These are phyloP conservation scores for Pseudonitzschia multistriata DNA, from an alignment of 108 stramenopile genomes.

Conservation along the genomic window DNA sequence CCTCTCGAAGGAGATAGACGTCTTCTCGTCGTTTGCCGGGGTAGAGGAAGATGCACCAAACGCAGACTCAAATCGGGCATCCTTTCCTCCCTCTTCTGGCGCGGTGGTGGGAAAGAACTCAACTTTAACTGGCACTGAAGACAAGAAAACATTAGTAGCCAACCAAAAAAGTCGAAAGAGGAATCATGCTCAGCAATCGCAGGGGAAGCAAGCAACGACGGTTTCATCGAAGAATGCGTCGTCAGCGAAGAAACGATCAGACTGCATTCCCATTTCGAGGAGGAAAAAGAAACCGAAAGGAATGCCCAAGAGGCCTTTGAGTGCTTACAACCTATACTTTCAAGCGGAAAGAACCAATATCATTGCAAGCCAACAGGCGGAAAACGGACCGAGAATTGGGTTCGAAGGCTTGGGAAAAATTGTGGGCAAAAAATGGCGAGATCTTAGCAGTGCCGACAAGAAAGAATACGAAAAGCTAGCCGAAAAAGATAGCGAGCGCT, in stretches of 20 bases:
- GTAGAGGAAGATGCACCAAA: background rate
- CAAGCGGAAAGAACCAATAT: conserved; percentile 28
- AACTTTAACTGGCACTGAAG: background rate
- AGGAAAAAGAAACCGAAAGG: conserved; percentile 27
- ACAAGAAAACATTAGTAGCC: background rate
- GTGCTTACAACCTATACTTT: conserved; percentile 41
- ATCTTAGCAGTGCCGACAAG: conserved; percentile 34
- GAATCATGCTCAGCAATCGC: no score
- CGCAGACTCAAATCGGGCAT: background rate
- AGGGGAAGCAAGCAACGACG: background rate
- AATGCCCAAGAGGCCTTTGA: conserved; percentile 39
- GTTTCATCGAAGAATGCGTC: background rate
- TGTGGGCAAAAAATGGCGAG: conserved; percentile 45
- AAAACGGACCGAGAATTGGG: conserved; percentile 21
- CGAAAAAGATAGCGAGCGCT: conserved; percentile 49
- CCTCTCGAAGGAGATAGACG: background rate
- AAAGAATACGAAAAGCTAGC: conserved; percentile 43
- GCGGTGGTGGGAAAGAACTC: background rate
- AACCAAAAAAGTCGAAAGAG: background rate
- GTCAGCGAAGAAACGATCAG: background rate
- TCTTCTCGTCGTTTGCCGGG: background rate
- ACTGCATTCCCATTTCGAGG: conserved; percentile 3
- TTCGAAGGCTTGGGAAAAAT: conserved; percentile 44
- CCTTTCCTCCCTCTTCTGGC: no score
- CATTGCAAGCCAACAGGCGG: conserved; percentile 16